phyloP scores from a whole-genome alignment of 2,329 filamentous ascomycete species.

The Bretziella fagacearum region DNA sequence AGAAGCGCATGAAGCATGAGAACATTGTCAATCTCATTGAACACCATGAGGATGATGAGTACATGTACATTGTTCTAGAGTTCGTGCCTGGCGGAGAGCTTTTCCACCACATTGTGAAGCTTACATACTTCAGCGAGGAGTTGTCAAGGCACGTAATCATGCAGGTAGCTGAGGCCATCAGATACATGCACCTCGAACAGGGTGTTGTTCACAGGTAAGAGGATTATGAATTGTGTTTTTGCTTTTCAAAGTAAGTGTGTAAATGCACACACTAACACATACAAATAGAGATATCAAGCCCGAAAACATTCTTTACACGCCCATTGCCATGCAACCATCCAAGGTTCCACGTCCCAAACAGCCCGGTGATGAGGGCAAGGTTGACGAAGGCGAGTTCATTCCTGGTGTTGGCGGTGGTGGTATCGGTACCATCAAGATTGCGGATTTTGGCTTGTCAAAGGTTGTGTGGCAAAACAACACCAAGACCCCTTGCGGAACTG shows the following conservation, averaged over 20 bases:
- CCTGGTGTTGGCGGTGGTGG: conserved; percentile 68
- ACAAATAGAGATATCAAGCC: conserved; percentile 78
- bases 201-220: conserved; percentile 92
- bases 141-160: conserved; percentile 85
- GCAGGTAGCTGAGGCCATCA: conserved; percentile 80
- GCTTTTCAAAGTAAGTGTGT: not conserved
- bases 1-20: conserved; percentile 90
- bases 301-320: conserved; percentile 89
- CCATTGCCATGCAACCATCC: conserved; percentile 63
- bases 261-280: not conserved
- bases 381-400: conserved; percentile 87
- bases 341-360: conserved; percentile 64
- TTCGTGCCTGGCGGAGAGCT: conserved; percentile 88
- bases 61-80: conserved; percentile 95
- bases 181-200: conserved; percentile 85
- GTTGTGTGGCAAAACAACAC: conserved; percentile 97
- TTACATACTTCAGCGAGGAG: conserved; percentile 97
- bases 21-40: conserved; percentile 91
- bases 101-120: conserved; percentile 94
- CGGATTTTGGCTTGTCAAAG: conserved; percentile 94
- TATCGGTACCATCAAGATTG: conserved; percentile 91
- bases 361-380: conserved; percentile 91
- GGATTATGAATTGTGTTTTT: not conserved
- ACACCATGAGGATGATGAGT: conserved; percentile 83
- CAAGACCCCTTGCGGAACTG: conserved; percentile 97